Conservation (phyloP, 352 stramenopile genomes). For the Globisporangium mamillatum region DNA sequence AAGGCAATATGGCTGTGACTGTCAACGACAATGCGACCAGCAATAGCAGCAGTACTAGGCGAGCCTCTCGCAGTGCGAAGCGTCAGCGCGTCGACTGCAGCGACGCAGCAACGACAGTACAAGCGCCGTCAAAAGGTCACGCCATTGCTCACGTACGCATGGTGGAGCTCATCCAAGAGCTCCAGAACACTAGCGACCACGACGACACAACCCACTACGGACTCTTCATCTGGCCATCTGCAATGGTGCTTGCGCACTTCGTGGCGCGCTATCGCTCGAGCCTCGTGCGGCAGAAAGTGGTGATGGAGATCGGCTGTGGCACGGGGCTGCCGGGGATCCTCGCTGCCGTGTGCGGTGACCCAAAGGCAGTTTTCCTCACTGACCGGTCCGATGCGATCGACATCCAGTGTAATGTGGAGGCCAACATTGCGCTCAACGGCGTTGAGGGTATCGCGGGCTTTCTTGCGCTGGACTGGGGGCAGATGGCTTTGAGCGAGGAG, state of each 20-base stretch:
- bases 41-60: not conserved
- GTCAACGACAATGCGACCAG: not conserved
- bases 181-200: conserved; percentile 17
- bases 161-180: conserved; percentile 56
- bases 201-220: conserved; percentile 38
- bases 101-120: not conserved
- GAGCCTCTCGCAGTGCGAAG: not conserved
- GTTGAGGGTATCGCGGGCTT: conserved; percentile 34
- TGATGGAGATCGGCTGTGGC: conserved; percentile 66
- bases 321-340: conserved; percentile 67
- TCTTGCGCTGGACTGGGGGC: conserved; percentile 49
- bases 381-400: conserved; percentile 47
- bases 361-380: conserved; percentile 44
- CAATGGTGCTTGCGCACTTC: conserved; percentile 48
- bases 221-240: conserved; percentile 67
- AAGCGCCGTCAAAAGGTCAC: not conserved
- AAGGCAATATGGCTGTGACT: not conserved
- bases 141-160: conserved; percentile 35
- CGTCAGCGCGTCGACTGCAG: not conserved
- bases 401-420: conserved; percentile 45
- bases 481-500: conserved; percentile 28
- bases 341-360: conserved; percentile 32
- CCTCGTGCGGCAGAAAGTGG: conserved; percentile 33
- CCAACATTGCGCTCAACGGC: conserved; percentile 51
- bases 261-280: conserved; percentile 29